Evolutionary conservation across 306 rosid species (phyloP), one percentile per base, ranked within the genome.

Genomic region (Astragalus membranaceus): DNA sequence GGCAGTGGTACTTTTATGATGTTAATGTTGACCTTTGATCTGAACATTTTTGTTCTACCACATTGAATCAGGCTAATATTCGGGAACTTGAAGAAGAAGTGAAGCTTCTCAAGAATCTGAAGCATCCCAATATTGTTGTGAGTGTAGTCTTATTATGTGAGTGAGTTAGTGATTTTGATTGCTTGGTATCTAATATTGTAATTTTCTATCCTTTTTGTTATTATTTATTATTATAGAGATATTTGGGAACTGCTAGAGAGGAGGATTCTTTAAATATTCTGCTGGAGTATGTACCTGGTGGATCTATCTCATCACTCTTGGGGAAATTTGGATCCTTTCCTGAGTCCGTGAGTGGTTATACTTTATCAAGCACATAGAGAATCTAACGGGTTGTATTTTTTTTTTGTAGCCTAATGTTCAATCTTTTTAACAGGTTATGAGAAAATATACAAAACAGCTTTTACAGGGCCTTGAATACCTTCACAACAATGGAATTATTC

Each of bases 241-340:
- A 89, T 69, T 75, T 92, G 85, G 98, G 96, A 65, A 92, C 96
- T 70, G 91, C 92, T 47, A 85, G 98, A 70, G 98, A 90, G 86
- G 83, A 81, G 42, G 92, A 84, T 32, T 89, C 98, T 11, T 74
- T 92, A 78, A 92, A 92, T 82, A 92, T 92, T 69, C 79, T 92
- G 57, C 81, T 92, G 84, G 98, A 92, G 74, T 92, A 89, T 70
- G 98, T 92, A 57, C 91, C 98, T 1, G 96, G 96, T 5, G 98
- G 98, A 80, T 92, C 98, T 30, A 88, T 88, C 82, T 89, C 96
- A 1, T 92, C 96, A 6, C 85, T 92, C 17, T 55, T 92, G 77
- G 98, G 98, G 73, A 92, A 92, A 57, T 88, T 92, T 36, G 98
- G 96, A 72, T 86, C 98, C 36, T 92, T 92, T 74, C 96, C 96